phyloP scores from a whole-genome alignment of 2,329 filamentous ascomycete species.

The Drechslerella dactyloides region DNA sequence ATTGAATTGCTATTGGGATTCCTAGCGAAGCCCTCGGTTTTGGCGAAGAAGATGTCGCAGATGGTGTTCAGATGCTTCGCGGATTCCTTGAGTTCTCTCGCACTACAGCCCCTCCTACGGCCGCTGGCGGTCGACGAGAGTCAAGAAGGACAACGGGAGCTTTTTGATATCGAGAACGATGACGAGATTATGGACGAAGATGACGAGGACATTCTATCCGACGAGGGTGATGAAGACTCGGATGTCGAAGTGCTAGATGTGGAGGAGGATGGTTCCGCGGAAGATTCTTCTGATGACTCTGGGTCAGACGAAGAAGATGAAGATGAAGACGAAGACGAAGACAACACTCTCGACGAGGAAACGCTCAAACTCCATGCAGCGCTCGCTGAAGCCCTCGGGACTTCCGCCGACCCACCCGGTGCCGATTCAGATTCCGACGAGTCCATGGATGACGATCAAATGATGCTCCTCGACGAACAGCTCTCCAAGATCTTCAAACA shows the following conservation, averaged over 20 bases:
- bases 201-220: constrained; percentile 59
- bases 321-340: constrained; percentile 61
- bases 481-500: constrained; percentile 85
- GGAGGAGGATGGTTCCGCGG: constrained; percentile 60
- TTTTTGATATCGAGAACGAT: constrained; percentile 74
- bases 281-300: constrained; percentile 59
- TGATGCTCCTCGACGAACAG: constrained; percentile 85
- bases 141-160: constrained; percentile 78
- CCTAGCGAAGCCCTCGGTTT: constrained; percentile 79
- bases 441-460: constrained; percentile 95
- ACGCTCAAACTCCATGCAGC: constrained; percentile 70
- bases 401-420: constrained; percentile 61
- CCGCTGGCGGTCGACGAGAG: constrained; percentile 81
- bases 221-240: constrained; percentile 62
- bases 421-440: constrained; percentile 69
- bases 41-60: constrained; percentile 84
- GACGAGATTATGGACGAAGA: constrained; percentile 62
- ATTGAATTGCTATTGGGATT: constrained; percentile 91
- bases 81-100: constrained; percentile 73
- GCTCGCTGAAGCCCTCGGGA: constrained; percentile 78
- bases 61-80: constrained; percentile 88
- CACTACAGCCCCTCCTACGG: constrained; percentile 70
- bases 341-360: constrained; percentile 59
- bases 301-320: constrained; percentile 60
- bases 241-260: too few relatives aligned